Evolutionary conservation across 2,329 filamentous ascomycete species (phyloP).

Genomic region (Albophoma yamanashiensis): DNA sequence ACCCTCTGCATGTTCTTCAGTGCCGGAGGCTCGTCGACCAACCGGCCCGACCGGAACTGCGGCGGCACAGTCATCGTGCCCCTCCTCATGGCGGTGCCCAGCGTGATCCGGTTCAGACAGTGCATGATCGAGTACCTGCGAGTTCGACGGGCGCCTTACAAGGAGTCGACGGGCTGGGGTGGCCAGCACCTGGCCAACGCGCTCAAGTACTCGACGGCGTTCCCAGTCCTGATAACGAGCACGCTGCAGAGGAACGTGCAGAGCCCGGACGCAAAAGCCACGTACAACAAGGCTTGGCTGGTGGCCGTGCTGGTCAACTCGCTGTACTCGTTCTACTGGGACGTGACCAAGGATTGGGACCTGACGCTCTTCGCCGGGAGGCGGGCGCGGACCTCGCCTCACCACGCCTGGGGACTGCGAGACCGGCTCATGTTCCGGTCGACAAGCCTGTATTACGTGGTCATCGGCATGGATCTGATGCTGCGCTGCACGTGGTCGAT

Average conservation of each 20-base stretch:
- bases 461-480: conserved; percentile 66
- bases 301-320: conserved; percentile 71
- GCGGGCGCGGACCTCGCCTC: conserved; percentile 45
- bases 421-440: conserved; percentile 62
- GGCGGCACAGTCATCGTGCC: conserved; percentile 74
- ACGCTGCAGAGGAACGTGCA: conserved; percentile 58
- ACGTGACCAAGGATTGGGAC: conserved; percentile 94
- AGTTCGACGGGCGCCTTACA: conserved; percentile 47
- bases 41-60: conserved; percentile 69
- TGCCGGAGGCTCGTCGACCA: conserved; percentile 60
- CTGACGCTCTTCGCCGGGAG: conserved; percentile 63
- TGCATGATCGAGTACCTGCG: conserved; percentile 82
- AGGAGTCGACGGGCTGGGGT: conserved; percentile 56
- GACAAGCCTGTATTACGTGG: conserved; percentile 69
- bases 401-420: conserved; percentile 70
- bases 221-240: conserved; percentile 78
- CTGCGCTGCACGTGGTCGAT: conserved; percentile 86
- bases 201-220: conserved; percentile 85
- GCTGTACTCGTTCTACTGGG: conserved; percentile 97
- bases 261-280: conserved; percentile 25
- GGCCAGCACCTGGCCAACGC: conserved; percentile 89
- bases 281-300: conserved; percentile 53
- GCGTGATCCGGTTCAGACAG: conserved; percentile 77
- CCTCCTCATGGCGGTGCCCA: conserved; percentile 73
- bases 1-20: conserved; percentile 85